These are phyloP conservation scores for Neltuma alba DNA, from an alignment of 306 rosid genomes.

Conservation along the genomic window DNA sequence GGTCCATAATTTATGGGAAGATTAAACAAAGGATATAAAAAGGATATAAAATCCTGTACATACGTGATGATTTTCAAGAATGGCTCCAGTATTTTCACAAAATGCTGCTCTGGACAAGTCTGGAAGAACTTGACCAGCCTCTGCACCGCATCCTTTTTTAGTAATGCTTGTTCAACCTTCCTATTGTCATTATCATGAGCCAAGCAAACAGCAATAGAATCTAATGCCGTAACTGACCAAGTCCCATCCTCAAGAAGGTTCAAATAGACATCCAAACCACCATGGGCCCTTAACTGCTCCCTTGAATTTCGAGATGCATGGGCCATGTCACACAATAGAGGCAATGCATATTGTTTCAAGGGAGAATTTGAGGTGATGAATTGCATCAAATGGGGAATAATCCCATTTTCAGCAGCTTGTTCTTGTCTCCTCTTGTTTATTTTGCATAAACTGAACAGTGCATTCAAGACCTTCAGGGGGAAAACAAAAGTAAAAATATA, in stretches of 20 bases:
- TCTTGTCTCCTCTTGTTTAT: constrained; percentile 99
- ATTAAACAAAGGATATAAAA: constrained; percentile 32
- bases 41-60: constrained; percentile 51
- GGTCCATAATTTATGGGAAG: constrained; percentile 10
- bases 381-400: constrained; percentile 96
- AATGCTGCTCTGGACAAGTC: constrained; percentile 93
- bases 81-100: constrained; percentile 95
- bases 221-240: constrained; percentile 98
- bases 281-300: constrained; percentile 98
- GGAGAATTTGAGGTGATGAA: constrained; percentile 91
- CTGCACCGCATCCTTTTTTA: constrained; percentile 94
- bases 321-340: constrained; percentile 97
- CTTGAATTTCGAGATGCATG: constrained; percentile 99
- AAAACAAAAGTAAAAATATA: constrained; percentile 27
- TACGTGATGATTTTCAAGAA: constrained; percentile 99
- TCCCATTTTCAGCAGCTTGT: constrained; percentile 99
- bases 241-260: constrained; percentile 92
- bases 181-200: constrained; percentile 95
- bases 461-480: constrained; percentile 77
- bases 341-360: constrained; percentile 84
- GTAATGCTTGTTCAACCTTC: constrained; percentile 92
- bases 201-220: constrained; percentile 95
- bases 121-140: constrained; percentile 97
- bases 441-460: constrained; percentile 95
- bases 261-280: constrained; percentile 96